Base-by-base conservation (phyloP, 169 alveolate genomes). In the Plasmodium relictum region DNA sequence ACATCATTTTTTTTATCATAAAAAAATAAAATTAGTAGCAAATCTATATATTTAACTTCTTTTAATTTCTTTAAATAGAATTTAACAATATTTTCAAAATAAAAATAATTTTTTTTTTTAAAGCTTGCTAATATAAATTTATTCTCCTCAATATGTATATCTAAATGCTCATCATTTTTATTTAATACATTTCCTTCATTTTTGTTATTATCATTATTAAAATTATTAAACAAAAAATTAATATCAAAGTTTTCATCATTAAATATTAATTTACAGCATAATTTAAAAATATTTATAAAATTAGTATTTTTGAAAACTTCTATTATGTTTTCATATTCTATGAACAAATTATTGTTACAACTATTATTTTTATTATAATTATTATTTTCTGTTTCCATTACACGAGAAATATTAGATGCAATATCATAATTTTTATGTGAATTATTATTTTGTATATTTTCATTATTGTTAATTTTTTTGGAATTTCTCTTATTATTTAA, bases 211-310 rank as follows among this genome's bases (percentile, higher is more conserved):
- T 24, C 37, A 52, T 37, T 37, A 65, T 7, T 61, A 61, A 18
- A 78, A 26, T 26, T 7, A 58, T n/a, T 78, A 22, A 39, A 20
- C 2, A 78, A 22, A 58, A 78, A 66, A 37, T 42, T 16, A 31
- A 37, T 20, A 24, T 78, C 63, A 26, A 20, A 56, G 5, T 56
- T 48, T 41, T 78, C 89, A 78, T 78, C 70, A n/a, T 78, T 45
- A 58, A 31, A 56, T 31, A 78, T 16, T 63, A 78, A 78, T 41
- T 66, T 78, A 16, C 89, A 78, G 24, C 74, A 78, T 41, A 78
- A 63, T 10, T 66, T 78, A 26, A 78, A 70, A 42, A 78, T 44
- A n/a, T 56, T 41, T 45, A 48, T 58, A 62, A 78, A 48, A 44
- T 78, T 14, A 37, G 74, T 63, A 22, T 78, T 63, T 24, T 45